Base-by-base conservation (phyloP, 129 eudicot genomes). In the Chrysanthemum makinoi region DNA sequence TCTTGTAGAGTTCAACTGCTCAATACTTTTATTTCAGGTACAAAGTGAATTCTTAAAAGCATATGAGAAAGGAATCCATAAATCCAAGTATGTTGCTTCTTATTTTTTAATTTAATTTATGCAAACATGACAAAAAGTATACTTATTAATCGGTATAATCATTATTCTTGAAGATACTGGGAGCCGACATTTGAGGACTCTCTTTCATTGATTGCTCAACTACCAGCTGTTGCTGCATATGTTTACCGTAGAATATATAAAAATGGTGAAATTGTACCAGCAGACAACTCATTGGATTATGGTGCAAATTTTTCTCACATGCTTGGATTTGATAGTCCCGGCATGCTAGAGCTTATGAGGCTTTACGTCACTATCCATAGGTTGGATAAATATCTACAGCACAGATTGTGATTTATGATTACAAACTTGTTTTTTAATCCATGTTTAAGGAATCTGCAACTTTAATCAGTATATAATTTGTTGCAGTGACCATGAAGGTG, bases 401-500 rank as follows among this genome's bases (percentile, higher is more conserved):
- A 57, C 2, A 9, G 57, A 52, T 39, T 61, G 51, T 11, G 55
- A 35, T 56, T 48, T 75, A 47, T 43, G 4, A 15, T 24, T 33
- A 56, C 22, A 11, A 13, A 8, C 7, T 44, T 57, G 39, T 56
- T 57, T 49, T 15, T 71, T 50, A 24, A 19, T 70, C 57, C 20
- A 65, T 77, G 6, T 66, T 64, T 12, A 69, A 69, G 30, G 13
- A 10, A 66, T 15, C n/a, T 19, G 16, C 35, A 49, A 70, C 63
- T 50, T 28, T 77, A 56, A 54, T 15, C 20, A 28, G 10, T 51
- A 33, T 35, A 20, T 72, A 7, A 57, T 56, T 66, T 62, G 53
- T 75, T 90, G 84, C 86, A 95, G 99, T 83, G 99, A 95, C 72
- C 99, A 95, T 80, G 99, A 95, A 82, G 99, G 99, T 74, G 99